These are phyloP conservation scores for Scheffersomyces spartinae DNA, from an alignment of 805 yeast species.

Conservation along the genomic window DNA sequence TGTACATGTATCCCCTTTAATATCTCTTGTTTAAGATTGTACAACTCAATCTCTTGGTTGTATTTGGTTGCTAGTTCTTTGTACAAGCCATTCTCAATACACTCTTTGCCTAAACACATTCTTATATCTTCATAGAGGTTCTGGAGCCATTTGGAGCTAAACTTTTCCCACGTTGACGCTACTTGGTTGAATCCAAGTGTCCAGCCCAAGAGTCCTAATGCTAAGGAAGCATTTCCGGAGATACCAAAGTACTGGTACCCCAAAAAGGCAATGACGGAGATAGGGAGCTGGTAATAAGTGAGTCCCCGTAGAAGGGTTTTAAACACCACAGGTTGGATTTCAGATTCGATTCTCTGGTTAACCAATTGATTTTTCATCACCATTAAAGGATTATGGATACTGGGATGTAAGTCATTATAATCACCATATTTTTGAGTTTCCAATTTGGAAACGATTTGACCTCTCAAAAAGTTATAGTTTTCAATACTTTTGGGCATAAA, in stretches of 20 bases:
- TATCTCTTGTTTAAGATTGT: constrained; percentile 7
- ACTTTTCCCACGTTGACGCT: constrained; percentile 22
- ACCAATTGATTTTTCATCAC: constrained; percentile 19
- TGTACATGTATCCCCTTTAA: constrained; percentile 6
- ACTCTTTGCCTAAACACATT: constrained; percentile 18
- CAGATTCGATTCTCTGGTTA: constrained; percentile 13
- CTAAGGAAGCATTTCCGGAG: constrained; percentile 18
- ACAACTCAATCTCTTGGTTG: constrained; percentile 7
- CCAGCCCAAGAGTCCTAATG: constrained; percentile 26
- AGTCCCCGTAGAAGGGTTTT: constrained; percentile 16
- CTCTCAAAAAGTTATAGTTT: constrained; percentile 23
- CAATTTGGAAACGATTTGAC: constrained; percentile 20
- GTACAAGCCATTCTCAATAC: constrained; percentile 26
- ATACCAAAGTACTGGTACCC: constrained; percentile 24
- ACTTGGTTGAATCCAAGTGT: constrained; percentile 31
- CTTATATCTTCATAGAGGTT: constrained; percentile 24
- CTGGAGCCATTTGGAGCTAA: constrained; percentile 16
- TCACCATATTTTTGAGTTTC: constrained; percentile 14
- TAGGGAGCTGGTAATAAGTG: constrained; percentile 26
- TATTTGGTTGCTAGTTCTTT: constrained; percentile 18
- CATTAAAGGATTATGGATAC: constrained; percentile 18
- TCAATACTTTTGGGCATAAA: constrained; percentile 31
- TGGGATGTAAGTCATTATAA: constrained; percentile 4
- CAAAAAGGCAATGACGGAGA: constrained; percentile 16
- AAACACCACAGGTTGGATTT: constrained; percentile 27